Evolutionary conservation across 176 grass and related monocot species (phyloP).

Genomic region (Triticum turgidum): DNA sequence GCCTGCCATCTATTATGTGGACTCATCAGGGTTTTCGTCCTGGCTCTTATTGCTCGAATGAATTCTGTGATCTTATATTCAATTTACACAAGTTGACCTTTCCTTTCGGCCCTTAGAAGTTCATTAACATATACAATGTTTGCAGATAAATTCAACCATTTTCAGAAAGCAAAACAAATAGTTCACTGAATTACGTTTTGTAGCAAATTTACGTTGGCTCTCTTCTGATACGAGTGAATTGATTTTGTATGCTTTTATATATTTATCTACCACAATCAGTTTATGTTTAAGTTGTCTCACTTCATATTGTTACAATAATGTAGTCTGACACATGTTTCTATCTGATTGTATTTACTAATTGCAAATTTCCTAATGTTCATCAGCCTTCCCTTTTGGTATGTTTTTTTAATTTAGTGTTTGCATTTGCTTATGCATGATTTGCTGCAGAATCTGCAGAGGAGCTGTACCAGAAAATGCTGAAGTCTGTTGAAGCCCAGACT

Average conservation of each 20-base stretch:
- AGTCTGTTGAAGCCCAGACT: conserved; percentile 79
- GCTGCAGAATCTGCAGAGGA: conserved; percentile 74
- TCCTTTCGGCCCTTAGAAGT: neutral
- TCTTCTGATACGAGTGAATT: neutral
- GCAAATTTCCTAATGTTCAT: neutral
- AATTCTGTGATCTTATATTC: neutral
- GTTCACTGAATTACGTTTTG: neutral
- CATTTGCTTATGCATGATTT: conserved; percentile 9
- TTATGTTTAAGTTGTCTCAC: neutral
- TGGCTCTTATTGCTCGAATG: neutral
- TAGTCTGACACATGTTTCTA: neutral
- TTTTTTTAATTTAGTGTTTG: conserved; percentile 22
- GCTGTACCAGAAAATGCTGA: conserved; percentile 78
- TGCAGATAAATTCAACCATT: neutral
- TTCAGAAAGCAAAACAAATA: neutral
- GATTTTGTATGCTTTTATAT: neutral
- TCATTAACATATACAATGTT: neutral
- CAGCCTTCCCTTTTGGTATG: neutral
- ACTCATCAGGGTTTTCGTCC: neutral
- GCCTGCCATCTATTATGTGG: neutral
- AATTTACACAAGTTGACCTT: conserved; percentile 13
- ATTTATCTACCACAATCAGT: neutral
- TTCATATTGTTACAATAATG: neutral
- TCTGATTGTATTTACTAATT: neutral
- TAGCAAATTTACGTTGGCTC: neutral